Evolutionary conservation across 768 basidiomycete genomes (phyloP).

Genomic region (Fibroporia radiculosa): DNA sequence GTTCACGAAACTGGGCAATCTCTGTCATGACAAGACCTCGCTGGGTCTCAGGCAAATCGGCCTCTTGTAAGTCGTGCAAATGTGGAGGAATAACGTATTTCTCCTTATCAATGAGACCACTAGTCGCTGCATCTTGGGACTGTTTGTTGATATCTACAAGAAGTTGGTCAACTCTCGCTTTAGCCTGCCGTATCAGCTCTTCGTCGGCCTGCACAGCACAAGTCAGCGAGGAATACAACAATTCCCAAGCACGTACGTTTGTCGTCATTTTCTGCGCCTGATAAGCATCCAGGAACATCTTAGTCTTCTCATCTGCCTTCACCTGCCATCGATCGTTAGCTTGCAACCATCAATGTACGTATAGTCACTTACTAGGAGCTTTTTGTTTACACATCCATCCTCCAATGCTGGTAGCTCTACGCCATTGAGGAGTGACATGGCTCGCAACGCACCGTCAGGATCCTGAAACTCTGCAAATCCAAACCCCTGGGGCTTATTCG

Average conservation of each 20-base stretch:
- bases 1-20: conserved; percentile 93
- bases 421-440: conserved; percentile 54
- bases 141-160: conserved; percentile 65
- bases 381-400: conserved; percentile 54
- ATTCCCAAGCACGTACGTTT: conserved; percentile 48
- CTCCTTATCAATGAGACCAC: conserved; percentile 72
- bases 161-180: conserved; percentile 53
- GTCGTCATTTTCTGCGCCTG: conserved; percentile 70
- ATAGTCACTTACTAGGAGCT: conserved; percentile 52
- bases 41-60: conserved; percentile 90
- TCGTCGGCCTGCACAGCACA: conserved; percentile 56
- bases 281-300: conserved; percentile 81
- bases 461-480: conserved; percentile 97
- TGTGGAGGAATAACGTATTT: conserved; percentile 93
- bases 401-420: conserved; percentile 56
- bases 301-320: conserved; percentile 95
- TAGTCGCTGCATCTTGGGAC: conserved; percentile 70
- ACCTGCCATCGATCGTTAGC: conserved; percentile 43
- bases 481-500: conserved; percentile 92
- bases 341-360: conserved; percentile 14
- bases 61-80: conserved; percentile 91
- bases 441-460: conserved; percentile 83
- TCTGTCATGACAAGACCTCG: conserved; percentile 92
- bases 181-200: conserved; percentile 50
- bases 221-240: conserved; percentile 2